Percentiles rank a stretch among this genome's conserved stretches.
Conservation (phyloP, 148 eudicot genomes). For the Beta vulgaris region DNA sequence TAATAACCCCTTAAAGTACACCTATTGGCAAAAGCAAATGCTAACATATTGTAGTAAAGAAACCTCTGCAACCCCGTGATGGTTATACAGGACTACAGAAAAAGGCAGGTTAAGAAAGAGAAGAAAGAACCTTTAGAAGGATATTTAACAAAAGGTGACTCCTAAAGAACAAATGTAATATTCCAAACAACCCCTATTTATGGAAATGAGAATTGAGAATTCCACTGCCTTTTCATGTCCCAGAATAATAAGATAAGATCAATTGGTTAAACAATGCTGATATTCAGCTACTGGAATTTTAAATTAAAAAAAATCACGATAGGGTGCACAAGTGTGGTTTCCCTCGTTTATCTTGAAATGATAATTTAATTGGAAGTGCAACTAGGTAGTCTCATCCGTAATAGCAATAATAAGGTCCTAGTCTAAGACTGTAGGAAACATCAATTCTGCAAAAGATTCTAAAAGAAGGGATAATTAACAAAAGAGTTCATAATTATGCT, state of each 20-base stretch:
- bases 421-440: neutral
- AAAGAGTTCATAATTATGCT: neutral
- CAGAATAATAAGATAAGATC: neutral
- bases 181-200: neutral
- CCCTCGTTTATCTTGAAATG: too few relatives aligned
- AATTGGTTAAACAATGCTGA: neutral
- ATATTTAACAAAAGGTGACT: neutral
- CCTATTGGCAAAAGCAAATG: neutral
- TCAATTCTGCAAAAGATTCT: neutral
- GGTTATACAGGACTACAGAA: too few relatives aligned
- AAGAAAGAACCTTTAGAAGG: too few relatives aligned
- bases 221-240: neutral
- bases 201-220: neutral
- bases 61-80: too few relatives aligned
- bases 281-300: neutral
- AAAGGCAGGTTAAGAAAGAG: neutral
- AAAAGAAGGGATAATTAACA: neutral
- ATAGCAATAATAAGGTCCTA: too few relatives aligned
- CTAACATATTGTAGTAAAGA: too few relatives aligned
- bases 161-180: too few relatives aligned
- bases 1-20: neutral
- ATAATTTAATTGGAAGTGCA: too few relatives aligned
- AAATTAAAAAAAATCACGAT: neutral
- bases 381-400: too few relatives aligned
- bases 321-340: neutral